These are phyloP conservation scores for Umbellularia californica DNA, from an alignment of 164 flowering plant species.

Conservation along the genomic window DNA sequence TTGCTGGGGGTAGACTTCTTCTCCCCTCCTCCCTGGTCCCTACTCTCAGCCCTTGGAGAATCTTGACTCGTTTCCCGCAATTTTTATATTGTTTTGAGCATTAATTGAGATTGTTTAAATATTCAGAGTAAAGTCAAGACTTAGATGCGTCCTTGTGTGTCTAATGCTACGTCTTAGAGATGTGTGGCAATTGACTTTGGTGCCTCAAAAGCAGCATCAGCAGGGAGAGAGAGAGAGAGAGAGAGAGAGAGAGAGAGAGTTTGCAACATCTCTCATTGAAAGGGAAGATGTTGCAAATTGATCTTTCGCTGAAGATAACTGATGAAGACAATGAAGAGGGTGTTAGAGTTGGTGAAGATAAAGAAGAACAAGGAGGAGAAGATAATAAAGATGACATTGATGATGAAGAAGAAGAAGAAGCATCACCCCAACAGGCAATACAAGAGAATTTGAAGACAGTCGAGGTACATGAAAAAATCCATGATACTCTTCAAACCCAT, in stretches of 20 bases:
- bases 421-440: neutral
- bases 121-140: conserved; percentile 10
- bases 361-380: neutral
- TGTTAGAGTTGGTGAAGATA: neutral
- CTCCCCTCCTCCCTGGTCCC: too few relatives aligned
- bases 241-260: conserved; percentile 1
- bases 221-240: conserved; percentile 3
- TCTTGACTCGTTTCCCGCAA: too few relatives aligned
- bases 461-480: conserved; percentile 1
- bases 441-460: conserved; percentile 4
- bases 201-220: conserved; percentile 9
- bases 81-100: neutral
- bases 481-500: neutral
- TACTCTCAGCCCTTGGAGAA: too few relatives aligned
- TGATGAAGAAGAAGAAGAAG: neutral
- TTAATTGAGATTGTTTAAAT: neutral
- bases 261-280: neutral
- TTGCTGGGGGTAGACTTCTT: too few relatives aligned
- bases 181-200: conserved; percentile 6
- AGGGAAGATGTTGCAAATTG: conserved; percentile 4
- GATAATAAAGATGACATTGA: conserved; percentile 1
- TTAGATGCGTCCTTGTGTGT: conserved; percentile 6
- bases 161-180: conserved; percentile 6
- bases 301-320: conserved; percentile 6
- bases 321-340: neutral